Percentiles rank a stretch among this genome's conserved stretches.
Conservation (phyloP, 176 grass and related monocot species). For the Zea mays region DNA sequence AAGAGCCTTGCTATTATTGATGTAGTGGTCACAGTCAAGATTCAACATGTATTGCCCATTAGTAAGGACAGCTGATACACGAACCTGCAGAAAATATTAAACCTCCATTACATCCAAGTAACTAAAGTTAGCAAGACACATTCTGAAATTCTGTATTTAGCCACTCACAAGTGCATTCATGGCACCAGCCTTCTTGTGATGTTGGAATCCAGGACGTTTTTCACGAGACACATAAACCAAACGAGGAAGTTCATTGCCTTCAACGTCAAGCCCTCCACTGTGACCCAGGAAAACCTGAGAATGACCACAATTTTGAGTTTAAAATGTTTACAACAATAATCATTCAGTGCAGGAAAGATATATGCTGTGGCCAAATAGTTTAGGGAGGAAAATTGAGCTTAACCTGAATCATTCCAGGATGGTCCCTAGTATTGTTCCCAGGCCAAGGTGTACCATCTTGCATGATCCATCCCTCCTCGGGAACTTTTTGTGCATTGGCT, state of each 20-base stretch:
- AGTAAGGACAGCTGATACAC: slow-evolving; percentile 97
- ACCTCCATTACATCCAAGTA: slow-evolving; percentile 35
- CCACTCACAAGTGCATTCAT: slow-evolving; percentile 98
- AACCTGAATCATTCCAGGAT: slow-evolving; percentile 99
- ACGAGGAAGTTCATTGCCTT: slow-evolving; percentile 90
- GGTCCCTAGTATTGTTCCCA: slow-evolving; percentile 99
- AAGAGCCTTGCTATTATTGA: slow-evolving; percentile 95
- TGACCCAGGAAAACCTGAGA: slow-evolving; percentile 94
- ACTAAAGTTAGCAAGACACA: slow-evolving; percentile 24
- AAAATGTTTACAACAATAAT: slow-evolving; percentile 6
- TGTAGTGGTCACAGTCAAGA: slow-evolving; percentile 99
- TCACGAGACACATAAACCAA: slow-evolving; percentile 99
- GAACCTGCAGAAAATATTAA: slow-evolving; percentile 60
- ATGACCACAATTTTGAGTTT: slow-evolving; percentile 25
- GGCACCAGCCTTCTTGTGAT: slow-evolving; percentile 99
- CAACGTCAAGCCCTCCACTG: slow-evolving; percentile 90
- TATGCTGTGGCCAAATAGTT: slow-evolving; percentile 32
- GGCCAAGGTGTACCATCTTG: slow-evolving; percentile 99
- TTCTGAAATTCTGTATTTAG: slow-evolving; percentile 32
- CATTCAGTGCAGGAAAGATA: slow-evolving; percentile 16
- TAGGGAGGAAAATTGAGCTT: slow-evolving; percentile 15
- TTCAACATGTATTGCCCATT: slow-evolving; percentile 97
- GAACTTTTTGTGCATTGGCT: slow-evolving; percentile 95
- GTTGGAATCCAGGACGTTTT: slow-evolving; percentile 95
- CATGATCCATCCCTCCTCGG: slow-evolving; percentile 98